A percentile compares a stretch with the other conserved stretches of the same genome.
These are phyloP conservation scores for Globisporangium acanthophoron DNA, from an alignment of 352 stramenopile genomes.

Conservation along the genomic window DNA sequence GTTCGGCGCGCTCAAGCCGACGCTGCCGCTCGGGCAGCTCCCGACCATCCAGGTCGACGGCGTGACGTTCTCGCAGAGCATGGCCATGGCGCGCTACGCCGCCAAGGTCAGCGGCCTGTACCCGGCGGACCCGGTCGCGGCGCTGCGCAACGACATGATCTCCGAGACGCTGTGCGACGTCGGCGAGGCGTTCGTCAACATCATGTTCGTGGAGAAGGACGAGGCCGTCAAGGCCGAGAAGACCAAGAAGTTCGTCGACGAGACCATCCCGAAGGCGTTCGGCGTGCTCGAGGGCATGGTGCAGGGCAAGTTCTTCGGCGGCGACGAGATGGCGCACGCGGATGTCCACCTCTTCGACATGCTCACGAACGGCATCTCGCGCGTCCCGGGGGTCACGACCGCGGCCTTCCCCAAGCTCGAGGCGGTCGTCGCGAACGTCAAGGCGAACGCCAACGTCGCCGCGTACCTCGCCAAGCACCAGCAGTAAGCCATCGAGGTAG, in stretches of 20 bases:
- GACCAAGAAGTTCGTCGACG: too few relatives aligned
- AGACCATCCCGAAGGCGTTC: too few relatives aligned
- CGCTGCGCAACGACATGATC: constrained; percentile 16
- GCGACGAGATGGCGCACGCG: constrained; percentile 27
- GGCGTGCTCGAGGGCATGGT: constrained; percentile 33
- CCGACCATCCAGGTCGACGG: constrained; percentile 25
- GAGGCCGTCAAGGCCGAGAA: background rate
- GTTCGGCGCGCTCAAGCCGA: constrained; percentile 20
- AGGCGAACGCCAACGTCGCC: constrained; percentile 19
- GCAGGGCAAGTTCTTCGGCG: constrained; percentile 40
- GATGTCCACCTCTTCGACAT: constrained; percentile 42
- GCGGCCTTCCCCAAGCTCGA: constrained; percentile 5
- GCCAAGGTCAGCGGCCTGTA: constrained; percentile 19
- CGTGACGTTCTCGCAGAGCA: constrained; percentile 14
- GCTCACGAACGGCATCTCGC: constrained; percentile 16
- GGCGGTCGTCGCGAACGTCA: constrained; percentile 18
- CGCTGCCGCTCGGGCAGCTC: constrained; percentile 22
- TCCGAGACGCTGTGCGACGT: constrained; percentile 11
- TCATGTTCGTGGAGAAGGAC: constrained; percentile 1
- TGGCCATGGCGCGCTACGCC: constrained; percentile 29
- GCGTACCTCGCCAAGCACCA: constrained; percentile 27
- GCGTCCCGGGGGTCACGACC: background rate
- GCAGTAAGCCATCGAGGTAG: background rate
- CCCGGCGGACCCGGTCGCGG: constrained; percentile 7
- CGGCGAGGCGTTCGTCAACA: background rate